These are phyloP conservation scores for Aegilops tauschii DNA, from an alignment of 176 grass and related monocot genomes.

Conservation along the genomic window DNA sequence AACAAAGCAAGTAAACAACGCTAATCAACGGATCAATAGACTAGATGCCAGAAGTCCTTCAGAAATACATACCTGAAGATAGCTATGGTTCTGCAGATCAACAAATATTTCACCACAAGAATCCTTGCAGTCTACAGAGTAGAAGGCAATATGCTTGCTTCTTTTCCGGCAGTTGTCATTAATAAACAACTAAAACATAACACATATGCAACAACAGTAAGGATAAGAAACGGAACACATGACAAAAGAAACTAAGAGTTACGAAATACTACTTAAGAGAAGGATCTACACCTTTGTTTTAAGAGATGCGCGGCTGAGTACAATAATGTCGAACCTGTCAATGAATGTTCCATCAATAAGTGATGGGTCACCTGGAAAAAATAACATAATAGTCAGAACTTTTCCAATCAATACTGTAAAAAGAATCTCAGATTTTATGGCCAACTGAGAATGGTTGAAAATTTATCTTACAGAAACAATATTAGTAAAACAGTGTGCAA, in stretches of 20 bases:
- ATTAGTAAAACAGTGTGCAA: not conserved
- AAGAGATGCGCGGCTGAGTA: conserved; percentile 62
- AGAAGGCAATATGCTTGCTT: conserved; percentile 83
- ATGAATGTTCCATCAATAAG: conserved; percentile 71
- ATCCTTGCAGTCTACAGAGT: conserved; percentile 77
- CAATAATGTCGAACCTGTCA: conserved; percentile 86
- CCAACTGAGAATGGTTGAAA: not conserved
- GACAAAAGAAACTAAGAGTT: not conserved
- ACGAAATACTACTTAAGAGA: conserved; percentile 20
- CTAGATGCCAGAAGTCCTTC: not conserved
- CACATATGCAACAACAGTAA: conserved; percentile 23
- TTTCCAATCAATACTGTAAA: not conserved
- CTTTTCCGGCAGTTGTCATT: conserved; percentile 83
- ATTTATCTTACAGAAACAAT: not conserved
- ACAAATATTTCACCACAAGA: conserved; percentile 98
- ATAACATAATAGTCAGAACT: conserved; percentile 14
- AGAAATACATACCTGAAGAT: conserved; percentile 60
- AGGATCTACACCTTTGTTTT: conserved; percentile 67
- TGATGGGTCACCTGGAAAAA: conserved; percentile 72
- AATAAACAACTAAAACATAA: conserved; percentile 53
- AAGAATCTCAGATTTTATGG: not conserved
- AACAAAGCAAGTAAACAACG: not conserved
- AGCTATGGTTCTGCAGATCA: conserved; percentile 78
- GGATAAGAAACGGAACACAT: not conserved
- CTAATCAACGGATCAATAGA: not conserved